Conservation (phyloP, 2,329 filamentous ascomycete species). For the Nemania abortiva region DNA sequence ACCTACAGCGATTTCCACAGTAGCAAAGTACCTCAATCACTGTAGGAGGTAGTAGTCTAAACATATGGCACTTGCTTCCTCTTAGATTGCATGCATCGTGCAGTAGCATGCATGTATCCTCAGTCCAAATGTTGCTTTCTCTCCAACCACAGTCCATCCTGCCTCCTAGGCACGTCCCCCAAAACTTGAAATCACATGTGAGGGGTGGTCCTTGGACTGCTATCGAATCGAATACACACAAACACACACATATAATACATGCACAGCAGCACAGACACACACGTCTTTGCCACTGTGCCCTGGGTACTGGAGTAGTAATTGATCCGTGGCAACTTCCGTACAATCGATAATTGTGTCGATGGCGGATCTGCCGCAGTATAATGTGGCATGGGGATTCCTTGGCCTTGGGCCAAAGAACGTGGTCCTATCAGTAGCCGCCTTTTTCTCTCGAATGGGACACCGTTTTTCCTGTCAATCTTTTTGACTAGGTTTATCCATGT, state of each 20-base stretch:
- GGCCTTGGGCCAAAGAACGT: slow-evolving; percentile 29
- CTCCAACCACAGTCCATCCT: slow-evolving; percentile 9
- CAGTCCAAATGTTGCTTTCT: background rate
- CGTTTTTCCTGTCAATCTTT: background rate
- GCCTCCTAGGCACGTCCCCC: slow-evolving; percentile 4
- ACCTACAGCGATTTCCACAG: too few species aligned
- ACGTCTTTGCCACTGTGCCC: slow-evolving; percentile 7
- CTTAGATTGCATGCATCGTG: slow-evolving; percentile 15
- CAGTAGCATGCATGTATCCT: slow-evolving; percentile 10
- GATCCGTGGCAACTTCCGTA: slow-evolving; percentile 23
- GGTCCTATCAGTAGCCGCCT: slow-evolving; percentile 21
- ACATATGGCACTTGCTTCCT: too few species aligned
- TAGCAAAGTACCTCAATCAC: too few species aligned
- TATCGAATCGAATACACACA: background rate
- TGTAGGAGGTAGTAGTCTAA: too few species aligned
- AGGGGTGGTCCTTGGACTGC: background rate
- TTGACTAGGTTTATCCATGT: slow-evolving; percentile 22
- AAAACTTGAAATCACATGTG: slow-evolving; percentile 23
- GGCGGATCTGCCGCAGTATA: slow-evolving; percentile 33
- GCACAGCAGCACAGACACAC: background rate
- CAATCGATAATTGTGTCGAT: slow-evolving; percentile 17
- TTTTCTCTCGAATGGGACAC: background rate
- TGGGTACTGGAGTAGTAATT: background rate
- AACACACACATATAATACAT: background rate
- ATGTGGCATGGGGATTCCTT: background rate